Conservation (phyloP, 192 early-diverging fungal genomes). For the Dissophora ornata region DNA sequence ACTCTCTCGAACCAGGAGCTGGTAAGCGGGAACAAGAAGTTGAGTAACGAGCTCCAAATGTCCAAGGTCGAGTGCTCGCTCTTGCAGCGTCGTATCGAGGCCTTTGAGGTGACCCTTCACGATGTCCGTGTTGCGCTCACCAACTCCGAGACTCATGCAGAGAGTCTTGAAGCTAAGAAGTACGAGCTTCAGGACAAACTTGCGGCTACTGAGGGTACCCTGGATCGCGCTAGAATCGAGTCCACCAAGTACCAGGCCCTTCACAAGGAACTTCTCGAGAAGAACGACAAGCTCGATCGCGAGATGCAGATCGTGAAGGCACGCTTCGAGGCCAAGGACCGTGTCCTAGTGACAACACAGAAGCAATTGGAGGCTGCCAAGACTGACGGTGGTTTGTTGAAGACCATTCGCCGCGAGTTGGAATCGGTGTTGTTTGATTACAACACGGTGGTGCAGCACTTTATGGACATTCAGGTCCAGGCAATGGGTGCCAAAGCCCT, state of each 20-base stretch:
- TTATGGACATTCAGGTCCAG: constrained; percentile 54
- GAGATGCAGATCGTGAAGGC: constrained; percentile 50
- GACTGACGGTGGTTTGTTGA: constrained; percentile 45
- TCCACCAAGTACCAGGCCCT: constrained; percentile 49
- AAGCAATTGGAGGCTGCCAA: constrained; percentile 49
- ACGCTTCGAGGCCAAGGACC: constrained; percentile 52
- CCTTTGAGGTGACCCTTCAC: constrained; percentile 48
- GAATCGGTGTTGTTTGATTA: constrained; percentile 53
- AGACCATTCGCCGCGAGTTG: constrained; percentile 49
- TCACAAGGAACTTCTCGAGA: constrained; percentile 52
- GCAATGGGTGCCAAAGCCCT: constrained; percentile 52
- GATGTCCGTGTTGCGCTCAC: constrained; percentile 49
- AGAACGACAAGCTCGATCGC: constrained; percentile 40
- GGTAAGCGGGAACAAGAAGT: constrained; percentile 36
- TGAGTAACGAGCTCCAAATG: constrained; percentile 42
- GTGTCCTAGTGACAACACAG: constrained; percentile 46
- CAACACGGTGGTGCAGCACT: constrained; percentile 52
- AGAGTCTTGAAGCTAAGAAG: constrained; percentile 54
- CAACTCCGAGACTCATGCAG: constrained; percentile 48
- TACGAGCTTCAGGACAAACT: constrained; percentile 54
- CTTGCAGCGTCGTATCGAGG: constrained; percentile 45
- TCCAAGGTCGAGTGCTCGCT: constrained; percentile 49
- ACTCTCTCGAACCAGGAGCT: constrained; percentile 37
- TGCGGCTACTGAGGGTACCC: constrained; percentile 34
- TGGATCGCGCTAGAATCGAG: constrained; percentile 47